phyloP scores from a whole-genome alignment of 768 basidiomycete genomes.

The Amanita rubescens region DNA sequence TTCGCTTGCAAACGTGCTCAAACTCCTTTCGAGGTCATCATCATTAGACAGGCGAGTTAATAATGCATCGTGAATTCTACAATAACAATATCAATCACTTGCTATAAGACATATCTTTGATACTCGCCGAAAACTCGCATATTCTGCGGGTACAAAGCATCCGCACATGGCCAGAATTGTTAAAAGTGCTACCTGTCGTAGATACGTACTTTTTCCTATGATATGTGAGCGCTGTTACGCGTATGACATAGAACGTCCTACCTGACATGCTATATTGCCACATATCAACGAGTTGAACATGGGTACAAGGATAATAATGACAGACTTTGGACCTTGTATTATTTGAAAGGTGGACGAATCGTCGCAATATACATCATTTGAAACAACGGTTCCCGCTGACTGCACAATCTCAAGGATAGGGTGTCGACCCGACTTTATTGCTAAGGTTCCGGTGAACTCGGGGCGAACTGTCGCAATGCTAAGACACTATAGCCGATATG shows the following conservation, averaged over 20 bases:
- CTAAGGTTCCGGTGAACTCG: slow-evolving; percentile 84
- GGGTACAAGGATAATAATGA: not conserved
- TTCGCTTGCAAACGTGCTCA: slow-evolving; percentile 94
- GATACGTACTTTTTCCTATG: slow-evolving; percentile 86
- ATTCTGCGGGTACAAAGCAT: slow-evolving; percentile 90
- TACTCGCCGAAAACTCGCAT: slow-evolving; percentile 75
- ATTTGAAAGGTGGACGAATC: slow-evolving; percentile 84
- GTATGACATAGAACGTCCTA: slow-evolving; percentile 6
- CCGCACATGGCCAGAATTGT: slow-evolving; percentile 85
- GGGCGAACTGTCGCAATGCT: slow-evolving; percentile 57
- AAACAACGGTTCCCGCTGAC: slow-evolving; percentile 60
- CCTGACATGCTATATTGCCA: slow-evolving; percentile 36
- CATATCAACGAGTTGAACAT: not conserved
- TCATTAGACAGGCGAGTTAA: slow-evolving; percentile 90
- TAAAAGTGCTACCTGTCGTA: slow-evolving; percentile 81
- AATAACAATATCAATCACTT: not conserved
- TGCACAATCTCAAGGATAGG: slow-evolving; percentile 77
- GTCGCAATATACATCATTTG: slow-evolving; percentile 89
- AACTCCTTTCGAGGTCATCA: slow-evolving; percentile 80
- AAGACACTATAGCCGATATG: not conserved
- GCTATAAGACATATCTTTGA: not conserved
- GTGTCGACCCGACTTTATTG: slow-evolving; percentile 84
- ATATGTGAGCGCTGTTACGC: not conserved
- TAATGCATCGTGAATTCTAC: slow-evolving; percentile 74
- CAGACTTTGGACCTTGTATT: slow-evolving; percentile 85